These are phyloP conservation scores for Tillandsia leiboldiana DNA, from an alignment of 176 grass and related monocot genomes.

Conservation along the genomic window DNA sequence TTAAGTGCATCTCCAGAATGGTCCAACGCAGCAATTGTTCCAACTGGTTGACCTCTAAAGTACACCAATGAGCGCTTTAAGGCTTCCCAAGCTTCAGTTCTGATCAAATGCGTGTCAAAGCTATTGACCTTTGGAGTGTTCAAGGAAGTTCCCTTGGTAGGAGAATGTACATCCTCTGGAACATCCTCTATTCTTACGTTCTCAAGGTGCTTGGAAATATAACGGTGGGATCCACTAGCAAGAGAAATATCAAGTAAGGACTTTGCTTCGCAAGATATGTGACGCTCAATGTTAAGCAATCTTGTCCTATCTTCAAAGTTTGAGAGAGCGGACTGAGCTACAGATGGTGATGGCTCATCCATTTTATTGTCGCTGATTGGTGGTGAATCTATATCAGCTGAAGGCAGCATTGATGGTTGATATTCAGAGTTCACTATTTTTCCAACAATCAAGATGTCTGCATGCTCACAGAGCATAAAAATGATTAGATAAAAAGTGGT, in stretches of 20 bases:
- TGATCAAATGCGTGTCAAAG: constrained; percentile 25
- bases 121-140: constrained; percentile 23
- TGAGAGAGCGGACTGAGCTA: constrained; percentile 27
- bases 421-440: not conserved
- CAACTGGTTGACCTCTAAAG: constrained; percentile 59
- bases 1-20: constrained; percentile 63
- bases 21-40: constrained; percentile 80
- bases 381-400: not conserved
- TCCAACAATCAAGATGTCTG: not conserved
- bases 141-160: constrained; percentile 4
- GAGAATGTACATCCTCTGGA: constrained; percentile 11
- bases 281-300: constrained; percentile 32
- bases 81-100: constrained; percentile 76
- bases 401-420: not conserved
- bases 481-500: not conserved
- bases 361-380: not conserved
- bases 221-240: constrained; percentile 7
- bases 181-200: constrained; percentile 20
- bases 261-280: constrained; percentile 44
- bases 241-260: constrained; percentile 27
- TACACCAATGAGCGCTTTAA: constrained; percentile 52
- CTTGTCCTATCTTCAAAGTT: constrained; percentile 39
- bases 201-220: constrained; percentile 20
- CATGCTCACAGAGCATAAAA: not conserved
- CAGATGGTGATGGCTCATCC: not conserved